These are phyloP conservation scores for Dimocarpus longan DNA, from an alignment of 345 rosid species.

Conservation along the genomic window DNA sequence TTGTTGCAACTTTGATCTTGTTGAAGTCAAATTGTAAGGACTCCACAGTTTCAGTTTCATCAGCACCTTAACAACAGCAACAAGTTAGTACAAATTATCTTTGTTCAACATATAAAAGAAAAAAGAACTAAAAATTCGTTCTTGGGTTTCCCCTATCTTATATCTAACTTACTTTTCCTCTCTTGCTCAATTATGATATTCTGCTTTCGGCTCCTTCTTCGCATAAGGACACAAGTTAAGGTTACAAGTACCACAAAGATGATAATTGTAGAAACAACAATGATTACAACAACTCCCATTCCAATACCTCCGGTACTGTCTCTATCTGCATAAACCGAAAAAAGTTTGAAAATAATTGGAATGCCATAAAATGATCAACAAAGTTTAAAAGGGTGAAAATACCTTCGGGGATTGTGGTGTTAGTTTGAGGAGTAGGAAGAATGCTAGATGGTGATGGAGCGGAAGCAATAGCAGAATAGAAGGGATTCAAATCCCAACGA, in stretches of 20 bases:
- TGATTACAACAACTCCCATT: slow-evolving; percentile 17
- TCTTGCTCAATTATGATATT: neutral
- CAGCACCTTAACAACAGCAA: neutral
- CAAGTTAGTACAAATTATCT: neutral
- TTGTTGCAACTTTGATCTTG: slow-evolving; percentile 43
- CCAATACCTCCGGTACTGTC: slow-evolving; percentile 4
- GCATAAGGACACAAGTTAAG: neutral
- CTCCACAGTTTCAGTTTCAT: slow-evolving; percentile 24
- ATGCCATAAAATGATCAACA: neutral
- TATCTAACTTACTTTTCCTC: neutral
- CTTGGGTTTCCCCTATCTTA: neutral
- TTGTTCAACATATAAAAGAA: too few species aligned
- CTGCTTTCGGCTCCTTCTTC: neutral
- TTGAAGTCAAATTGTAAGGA: slow-evolving; percentile 39
- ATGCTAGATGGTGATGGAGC: neutral
- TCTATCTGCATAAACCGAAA: slow-evolving; percentile 18
- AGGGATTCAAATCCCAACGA: slow-evolving; percentile 49
- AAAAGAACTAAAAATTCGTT: too few species aligned
- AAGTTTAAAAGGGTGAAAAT: neutral
- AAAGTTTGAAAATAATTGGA: neutral
- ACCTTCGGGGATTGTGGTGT: neutral
- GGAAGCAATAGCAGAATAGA: slow-evolving; percentile 26
- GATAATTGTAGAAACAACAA: slow-evolving; percentile 28
- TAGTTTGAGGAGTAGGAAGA: slow-evolving; percentile 13
- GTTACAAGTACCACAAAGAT: slow-evolving; percentile 4